Percentiles rank a stretch among this genome's conserved stretches.
phyloP scores from a whole-genome alignment of 768 basidiomycete species.

The Suillus fuscotomentosus region DNA sequence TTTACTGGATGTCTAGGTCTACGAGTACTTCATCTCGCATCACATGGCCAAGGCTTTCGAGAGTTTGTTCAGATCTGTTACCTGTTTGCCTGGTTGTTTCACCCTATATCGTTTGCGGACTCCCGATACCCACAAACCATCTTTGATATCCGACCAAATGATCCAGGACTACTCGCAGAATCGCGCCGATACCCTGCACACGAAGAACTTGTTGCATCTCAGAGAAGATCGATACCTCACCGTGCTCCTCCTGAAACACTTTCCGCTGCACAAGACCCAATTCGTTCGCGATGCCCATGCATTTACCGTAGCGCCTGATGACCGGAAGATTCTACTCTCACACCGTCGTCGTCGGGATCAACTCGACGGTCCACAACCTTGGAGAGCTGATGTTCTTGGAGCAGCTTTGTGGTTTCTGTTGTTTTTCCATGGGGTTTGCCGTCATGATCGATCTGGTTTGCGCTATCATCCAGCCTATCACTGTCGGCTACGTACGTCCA shows the following conservation, averaged over 20 bases:
- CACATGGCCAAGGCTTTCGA: conserved; percentile 99
- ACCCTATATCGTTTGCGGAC: conserved; percentile 94
- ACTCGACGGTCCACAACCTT: conserved; percentile 97
- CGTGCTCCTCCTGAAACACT: conserved; percentile 92
- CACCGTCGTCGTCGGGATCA: conserved; percentile 99
- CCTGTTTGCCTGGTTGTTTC: conserved; percentile 98
- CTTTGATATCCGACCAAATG: conserved; percentile 90
- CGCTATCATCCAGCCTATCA: conserved; percentile 81
- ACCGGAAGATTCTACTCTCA: conserved; percentile 90
- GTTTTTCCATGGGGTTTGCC: conserved; percentile 98
- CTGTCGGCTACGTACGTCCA: conserved; percentile 79
- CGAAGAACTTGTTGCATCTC: conserved; percentile 96
- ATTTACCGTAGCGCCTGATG: conserved; percentile 92
- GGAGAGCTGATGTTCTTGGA: conserved; percentile 91
- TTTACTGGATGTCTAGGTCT: conserved; percentile 53
- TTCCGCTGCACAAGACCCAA: conserved; percentile 91
- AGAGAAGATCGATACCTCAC: conserved; percentile 99
- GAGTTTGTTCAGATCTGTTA: conserved; percentile 94
- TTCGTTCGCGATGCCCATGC: conserved; percentile 95
- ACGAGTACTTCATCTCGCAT: conserved; percentile 99
- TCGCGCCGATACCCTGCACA: conserved; percentile 94
- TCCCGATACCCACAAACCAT: conserved; percentile 91
- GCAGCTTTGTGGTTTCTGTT: conserved; percentile 93
- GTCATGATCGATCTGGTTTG: conserved; percentile 96
- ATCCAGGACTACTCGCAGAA: conserved; percentile 94